Evolutionary conservation across 805 yeast species (phyloP).

Genomic region (Saccharomycopsis fodiens): DNA sequence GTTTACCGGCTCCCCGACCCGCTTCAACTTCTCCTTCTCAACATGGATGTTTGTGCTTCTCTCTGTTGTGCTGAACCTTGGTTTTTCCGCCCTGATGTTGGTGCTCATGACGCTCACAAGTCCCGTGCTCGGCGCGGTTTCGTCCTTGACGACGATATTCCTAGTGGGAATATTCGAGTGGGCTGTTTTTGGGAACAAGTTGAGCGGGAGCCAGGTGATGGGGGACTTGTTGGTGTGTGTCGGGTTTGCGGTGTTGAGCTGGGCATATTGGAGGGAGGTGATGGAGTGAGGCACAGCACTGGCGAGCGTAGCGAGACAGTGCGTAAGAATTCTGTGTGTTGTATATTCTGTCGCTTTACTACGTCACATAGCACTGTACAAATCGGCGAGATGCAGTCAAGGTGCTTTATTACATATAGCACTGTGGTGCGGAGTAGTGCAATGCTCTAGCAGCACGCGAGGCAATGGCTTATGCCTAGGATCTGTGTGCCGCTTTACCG

Average conservation of each 20-base stretch:
- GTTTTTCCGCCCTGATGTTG: constrained; percentile 65
- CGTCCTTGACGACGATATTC: constrained; percentile 67
- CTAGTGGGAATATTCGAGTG: constrained; percentile 75
- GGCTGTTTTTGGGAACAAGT: constrained; percentile 50
- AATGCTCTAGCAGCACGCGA: too few relatives aligned
- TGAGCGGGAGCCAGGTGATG: constrained; percentile 47
- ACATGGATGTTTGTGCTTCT: constrained; percentile 39
- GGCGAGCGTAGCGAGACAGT: too few relatives aligned
- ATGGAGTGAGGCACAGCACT: too few relatives aligned
- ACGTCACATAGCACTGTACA: too few relatives aligned
- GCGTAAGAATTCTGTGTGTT: too few relatives aligned
- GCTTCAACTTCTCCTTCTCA: constrained; percentile 18
- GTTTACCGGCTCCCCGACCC: constrained; percentile 34
- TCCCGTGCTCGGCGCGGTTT: constrained; percentile 70
- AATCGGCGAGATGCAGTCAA: too few relatives aligned
- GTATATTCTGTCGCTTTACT: too few relatives aligned
- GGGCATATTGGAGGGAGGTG: constrained; percentile 2
- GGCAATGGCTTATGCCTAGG: too few relatives aligned
- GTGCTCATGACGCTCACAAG: constrained; percentile 77
- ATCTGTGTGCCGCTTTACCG: too few relatives aligned
- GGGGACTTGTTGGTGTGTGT: constrained; percentile 65
- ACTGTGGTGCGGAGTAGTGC: too few relatives aligned
- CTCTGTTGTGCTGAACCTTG: constrained; percentile 55
- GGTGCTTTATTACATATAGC: too few relatives aligned
- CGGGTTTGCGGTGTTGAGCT: constrained; percentile 61